Base-by-base conservation (phyloP, 768 basidiomycete genomes). In the Leccinum rimulosum region DNA sequence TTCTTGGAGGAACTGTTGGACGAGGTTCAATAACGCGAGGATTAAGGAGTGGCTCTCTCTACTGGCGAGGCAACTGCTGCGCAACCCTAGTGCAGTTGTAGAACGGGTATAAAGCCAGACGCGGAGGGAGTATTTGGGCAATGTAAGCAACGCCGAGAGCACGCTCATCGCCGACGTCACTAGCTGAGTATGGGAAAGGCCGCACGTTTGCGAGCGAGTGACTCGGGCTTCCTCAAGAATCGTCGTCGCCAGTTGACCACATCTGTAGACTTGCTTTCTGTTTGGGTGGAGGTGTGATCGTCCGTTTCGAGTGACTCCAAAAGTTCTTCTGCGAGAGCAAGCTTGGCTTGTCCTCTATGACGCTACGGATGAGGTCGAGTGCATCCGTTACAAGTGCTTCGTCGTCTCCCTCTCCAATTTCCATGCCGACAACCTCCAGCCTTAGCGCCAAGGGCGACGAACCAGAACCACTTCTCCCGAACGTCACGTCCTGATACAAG, bases 71-170 rank as follows among this genome's bases (percentile, higher is more conserved):
- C 83, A 47, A 82, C 77, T 3, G 87, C 84, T 5, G 84, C 84
- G 60, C 84, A 83, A 10, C 84, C 85, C 33, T 79, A 73, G 80
- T 22, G 86, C 81, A 0, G 82, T 77, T 0, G 93, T 88, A 6
- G 89, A 89, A 12, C 93, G 86, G 22, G 95, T 82, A 66, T 90
- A 95, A 12, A 93, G 77, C 94, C 93, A 96, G 22, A 95, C 89
- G 2, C 89, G 82, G 63, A 85, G 84, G n/a, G 91, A 89, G 66
- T 88, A 88, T 48, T 77, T 79, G 1, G 89, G 90, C 12, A 91
- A 75, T 1, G 86, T 83, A 35, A 95, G 80, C 31, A 95, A 79
- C 0, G 87, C 87, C 4, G 90, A 81, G 19, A 96, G 81, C 12
- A 95, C 87, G 55, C 86, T 89, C 76, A 96, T 83, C 5, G 91